Evolutionary conservation across 495 filamentous ascomycete genomes (phyloP).

Genomic region (Penicillium alfredii): DNA sequence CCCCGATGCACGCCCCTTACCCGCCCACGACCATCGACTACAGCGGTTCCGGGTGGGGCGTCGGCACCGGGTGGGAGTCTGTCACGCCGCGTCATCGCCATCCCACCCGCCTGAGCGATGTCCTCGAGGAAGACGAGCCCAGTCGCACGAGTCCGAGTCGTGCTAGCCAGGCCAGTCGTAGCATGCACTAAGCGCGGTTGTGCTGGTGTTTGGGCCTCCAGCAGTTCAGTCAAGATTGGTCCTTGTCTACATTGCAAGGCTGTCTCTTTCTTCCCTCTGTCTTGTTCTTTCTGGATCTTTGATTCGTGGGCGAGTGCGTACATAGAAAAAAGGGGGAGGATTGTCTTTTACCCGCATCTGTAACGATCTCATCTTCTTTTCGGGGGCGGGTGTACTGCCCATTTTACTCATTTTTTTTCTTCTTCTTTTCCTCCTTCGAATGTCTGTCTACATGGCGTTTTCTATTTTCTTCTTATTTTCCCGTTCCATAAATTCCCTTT

Average conservation of each 20-base stretch:
- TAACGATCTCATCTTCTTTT: constrained; percentile 6
- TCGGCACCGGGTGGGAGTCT: constrained; percentile 64
- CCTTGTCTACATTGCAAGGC: no score
- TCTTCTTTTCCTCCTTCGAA: no score
- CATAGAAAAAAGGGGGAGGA: constrained; percentile 12
- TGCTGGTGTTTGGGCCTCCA: background rate
- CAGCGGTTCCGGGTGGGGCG: constrained; percentile 59
- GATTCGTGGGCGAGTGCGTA: no score
- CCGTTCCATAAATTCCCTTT: no score
- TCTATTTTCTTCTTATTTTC: no score
- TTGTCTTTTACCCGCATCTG: constrained; percentile 5
- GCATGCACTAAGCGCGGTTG: constrained; percentile 24
- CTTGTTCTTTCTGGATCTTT: no score
- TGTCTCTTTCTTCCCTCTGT: no score
- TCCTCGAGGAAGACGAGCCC: constrained; percentile 66
- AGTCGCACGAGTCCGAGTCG: constrained; percentile 54
- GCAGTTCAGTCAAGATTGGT: constrained; percentile 1
- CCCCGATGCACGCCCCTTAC: constrained; percentile 25
- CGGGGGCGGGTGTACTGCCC: no score
- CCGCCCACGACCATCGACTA: constrained; percentile 42
- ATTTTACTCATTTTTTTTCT: no score
- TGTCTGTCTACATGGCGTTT: no score
- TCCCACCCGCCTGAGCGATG: constrained; percentile 89
- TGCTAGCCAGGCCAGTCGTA: constrained; percentile 43
- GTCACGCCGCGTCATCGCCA: constrained; percentile 83